These are phyloP conservation scores for Tetragonia tetragonoides DNA, from an alignment of 148 eudicot species.

Conservation along the genomic window DNA sequence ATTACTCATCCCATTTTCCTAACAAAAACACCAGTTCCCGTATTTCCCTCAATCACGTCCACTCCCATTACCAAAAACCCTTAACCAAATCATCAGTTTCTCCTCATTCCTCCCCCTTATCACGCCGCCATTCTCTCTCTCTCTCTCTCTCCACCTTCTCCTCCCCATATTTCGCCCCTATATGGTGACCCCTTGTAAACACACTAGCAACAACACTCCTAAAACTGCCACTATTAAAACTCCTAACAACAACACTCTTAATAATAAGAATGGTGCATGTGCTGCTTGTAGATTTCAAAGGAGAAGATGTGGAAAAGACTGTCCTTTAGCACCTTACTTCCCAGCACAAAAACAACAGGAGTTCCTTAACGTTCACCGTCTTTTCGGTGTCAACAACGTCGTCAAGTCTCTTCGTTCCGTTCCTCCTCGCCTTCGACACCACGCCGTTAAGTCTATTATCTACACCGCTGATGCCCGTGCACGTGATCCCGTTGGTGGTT, in stretches of 20 bases:
- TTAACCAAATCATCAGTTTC: no score
- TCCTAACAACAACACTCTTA: background rate
- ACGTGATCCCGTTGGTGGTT: slow-evolving; percentile 21
- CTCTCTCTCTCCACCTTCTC: no score
- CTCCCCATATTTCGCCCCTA: background rate
- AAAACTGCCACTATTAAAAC: background rate
- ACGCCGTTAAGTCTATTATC: slow-evolving; percentile 15
- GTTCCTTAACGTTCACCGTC: slow-evolving; percentile 18
- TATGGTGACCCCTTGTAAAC: background rate
- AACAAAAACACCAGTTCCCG: no score
- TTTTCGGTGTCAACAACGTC: slow-evolving; percentile 31
- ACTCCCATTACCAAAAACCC: no score
- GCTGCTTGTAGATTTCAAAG: slow-evolving; percentile 30
- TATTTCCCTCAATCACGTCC: no score
- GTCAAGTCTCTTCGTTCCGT: slow-evolving; percentile 3
- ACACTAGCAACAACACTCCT: background rate
- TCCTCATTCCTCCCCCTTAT: no score
- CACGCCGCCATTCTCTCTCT: no score
- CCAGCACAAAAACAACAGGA: slow-evolving; percentile 16
- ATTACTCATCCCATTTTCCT: no score
- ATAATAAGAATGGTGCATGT: slow-evolving; percentile 13
- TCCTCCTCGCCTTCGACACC: background rate
- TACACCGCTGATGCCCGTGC: slow-evolving; percentile 15
- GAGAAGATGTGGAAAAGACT: slow-evolving; percentile 19
- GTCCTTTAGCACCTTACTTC: slow-evolving; percentile 25